Conservation (phyloP, 257 asterid genomes). For the Fraxinus quadrangulata region DNA sequence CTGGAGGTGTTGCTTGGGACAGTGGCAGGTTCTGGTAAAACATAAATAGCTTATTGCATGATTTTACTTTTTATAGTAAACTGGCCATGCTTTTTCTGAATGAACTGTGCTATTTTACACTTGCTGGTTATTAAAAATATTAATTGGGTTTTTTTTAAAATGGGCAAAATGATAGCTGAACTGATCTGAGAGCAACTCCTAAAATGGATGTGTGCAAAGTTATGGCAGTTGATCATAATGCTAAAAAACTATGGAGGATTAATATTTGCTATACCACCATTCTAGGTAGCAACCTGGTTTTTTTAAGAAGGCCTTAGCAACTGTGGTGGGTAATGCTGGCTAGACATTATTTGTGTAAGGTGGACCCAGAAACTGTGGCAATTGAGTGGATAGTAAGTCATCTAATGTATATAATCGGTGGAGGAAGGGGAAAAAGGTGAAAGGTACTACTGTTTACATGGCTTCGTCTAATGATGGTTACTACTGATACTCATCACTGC, state of each 20-base stretch:
- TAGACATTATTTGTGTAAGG: not conserved
- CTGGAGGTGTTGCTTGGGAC: no score
- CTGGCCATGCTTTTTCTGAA: not conserved
- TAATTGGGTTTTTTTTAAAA: not conserved
- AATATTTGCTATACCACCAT: not conserved
- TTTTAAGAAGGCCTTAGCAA: not conserved
- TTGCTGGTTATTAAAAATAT: not conserved
- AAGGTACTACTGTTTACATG: not conserved
- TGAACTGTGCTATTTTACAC: not conserved
- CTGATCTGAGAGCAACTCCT: not conserved
- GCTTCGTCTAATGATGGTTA: not conserved
- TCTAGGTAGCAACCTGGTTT: not conserved
- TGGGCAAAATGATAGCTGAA: not conserved
- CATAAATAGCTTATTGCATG: not conserved
- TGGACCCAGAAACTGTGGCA: not conserved
- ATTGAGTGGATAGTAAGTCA: not conserved
- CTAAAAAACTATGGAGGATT: not conserved
- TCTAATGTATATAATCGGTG: not conserved
- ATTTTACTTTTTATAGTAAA: not conserved
- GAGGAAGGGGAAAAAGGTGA: not conserved
- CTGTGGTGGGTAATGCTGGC: not conserved
- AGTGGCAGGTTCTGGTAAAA: no score
- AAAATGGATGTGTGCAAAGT: no score
- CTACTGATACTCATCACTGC: no score
- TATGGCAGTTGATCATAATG: no score